Base-by-base conservation (phyloP, 2,329 filamentous ascomycete species). In the Diaporthe capsici region DNA sequence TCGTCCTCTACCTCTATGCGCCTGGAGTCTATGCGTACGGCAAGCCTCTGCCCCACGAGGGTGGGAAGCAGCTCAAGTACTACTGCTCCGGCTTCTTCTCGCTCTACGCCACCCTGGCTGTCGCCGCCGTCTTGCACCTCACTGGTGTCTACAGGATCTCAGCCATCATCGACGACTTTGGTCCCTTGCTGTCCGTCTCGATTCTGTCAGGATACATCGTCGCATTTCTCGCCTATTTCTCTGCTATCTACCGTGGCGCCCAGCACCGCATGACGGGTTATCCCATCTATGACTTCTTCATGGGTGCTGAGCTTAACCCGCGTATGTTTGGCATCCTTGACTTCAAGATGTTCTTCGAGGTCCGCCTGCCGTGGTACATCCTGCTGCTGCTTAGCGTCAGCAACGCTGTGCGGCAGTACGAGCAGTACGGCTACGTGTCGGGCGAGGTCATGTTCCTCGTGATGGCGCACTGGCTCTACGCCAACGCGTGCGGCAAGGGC, bases 261-360 rank as follows among this genome's bases (percentile, higher is more conserved):
- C 90, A 97, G 82, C 95, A 98, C 84, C 94, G 96, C 78, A 98
- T 98, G 95, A 98, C 95, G 9, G 94, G 94, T 53, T 90, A 92
- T 80, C 90, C 89, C 61, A 86, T 97, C 80, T 96, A 97, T 84
- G 95, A 97, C 86, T 97, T 97, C 85, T 97, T 97, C 88, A 95
- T 97, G 91, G 95, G 95, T 72, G 93, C 94, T 17, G 95, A 97
- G 86, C 88, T 97, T 73, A 97, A 97, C 86, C 95, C 95, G 6
- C 90, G 95, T 79, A 91, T 98, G 88, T 96, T 97, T 83, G 93
- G 92, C 74, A 92, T 95, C 79, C 86, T 97, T 70, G 95, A 97
- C 85, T 95, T 97, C 87, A 97, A 97, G 87, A 97, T 97, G 95
- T 96, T 97, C 86, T 95, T 95, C 81, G 94, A 96, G 84, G 94